A percentile compares a stretch with the other conserved stretches of the same genome.
These are phyloP conservation scores for Candida cerambycidarum DNA, from an alignment of 805 yeast genomes.

Conservation along the genomic window DNA sequence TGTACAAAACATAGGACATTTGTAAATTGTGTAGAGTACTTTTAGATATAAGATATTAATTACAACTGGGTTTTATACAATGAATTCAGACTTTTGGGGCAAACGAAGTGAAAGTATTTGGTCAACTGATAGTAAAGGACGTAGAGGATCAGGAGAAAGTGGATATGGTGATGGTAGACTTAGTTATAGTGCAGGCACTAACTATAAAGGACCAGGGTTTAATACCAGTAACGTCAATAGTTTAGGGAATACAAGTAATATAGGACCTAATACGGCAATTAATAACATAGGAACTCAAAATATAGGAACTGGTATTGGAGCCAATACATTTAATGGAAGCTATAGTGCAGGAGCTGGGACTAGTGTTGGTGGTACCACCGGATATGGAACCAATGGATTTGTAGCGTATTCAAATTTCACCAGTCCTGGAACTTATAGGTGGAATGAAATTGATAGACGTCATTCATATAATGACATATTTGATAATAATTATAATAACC, in stretches of 20 bases:
- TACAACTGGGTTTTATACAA: too few relatives aligned
- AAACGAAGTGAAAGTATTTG: constrained; percentile 14
- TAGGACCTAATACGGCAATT: too few relatives aligned
- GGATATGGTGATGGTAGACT: background rate
- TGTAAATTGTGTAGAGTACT: background rate
- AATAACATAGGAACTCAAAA: too few relatives aligned
- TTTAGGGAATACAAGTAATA: too few relatives aligned
- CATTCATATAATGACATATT: constrained; percentile 10
- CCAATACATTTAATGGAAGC: background rate
- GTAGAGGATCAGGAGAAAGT: constrained; percentile 5
- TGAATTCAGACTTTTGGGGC: constrained; percentile 5
- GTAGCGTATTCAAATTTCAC: background rate
- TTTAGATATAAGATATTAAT: too few relatives aligned
- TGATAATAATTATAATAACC: constrained; percentile 4
- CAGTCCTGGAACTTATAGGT: background rate
- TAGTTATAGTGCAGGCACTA: constrained; percentile 2
- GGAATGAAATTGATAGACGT: constrained; percentile 9
- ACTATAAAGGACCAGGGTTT: background rate
- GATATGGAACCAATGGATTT: background rate
- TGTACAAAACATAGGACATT: background rate
- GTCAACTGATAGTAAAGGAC: constrained; percentile 12
- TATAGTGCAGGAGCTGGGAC: background rate
- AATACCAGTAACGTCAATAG: too few relatives aligned
- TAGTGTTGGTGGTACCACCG: too few relatives aligned
- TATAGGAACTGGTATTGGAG: background rate